Evolutionary conservation across 345 rosid genomes (phyloP).

Genomic region (Moricandia arvensis): DNA sequence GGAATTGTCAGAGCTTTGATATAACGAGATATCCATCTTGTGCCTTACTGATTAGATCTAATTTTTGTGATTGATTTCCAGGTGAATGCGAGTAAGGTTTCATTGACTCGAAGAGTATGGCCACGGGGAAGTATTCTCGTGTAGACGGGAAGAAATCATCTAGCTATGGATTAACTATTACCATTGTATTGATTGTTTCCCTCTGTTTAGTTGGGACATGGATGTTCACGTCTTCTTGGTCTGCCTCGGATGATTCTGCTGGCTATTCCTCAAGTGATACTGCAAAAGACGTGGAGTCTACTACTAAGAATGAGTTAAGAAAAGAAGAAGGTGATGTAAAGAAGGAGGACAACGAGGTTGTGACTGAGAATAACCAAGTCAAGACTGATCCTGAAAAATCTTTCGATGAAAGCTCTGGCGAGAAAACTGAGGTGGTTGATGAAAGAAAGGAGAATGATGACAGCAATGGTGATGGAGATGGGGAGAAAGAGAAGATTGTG

Average conservation of each 20-base stretch:
- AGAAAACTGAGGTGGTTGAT: constrained; percentile 38
- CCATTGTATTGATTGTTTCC: constrained; percentile 49
- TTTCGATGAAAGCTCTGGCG: constrained; percentile 36
- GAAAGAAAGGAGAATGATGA: constrained; percentile 34
- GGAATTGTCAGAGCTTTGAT: constrained; percentile 4
- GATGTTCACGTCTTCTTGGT: constrained; percentile 72
- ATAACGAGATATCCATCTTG: constrained; percentile 4
- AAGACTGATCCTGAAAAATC: constrained; percentile 32
- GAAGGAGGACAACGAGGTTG: constrained; percentile 27
- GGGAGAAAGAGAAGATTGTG: constrained; percentile 29
- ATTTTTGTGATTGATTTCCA: constrained; percentile 15
- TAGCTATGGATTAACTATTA: constrained; percentile 57
- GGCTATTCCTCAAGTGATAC: constrained; percentile 39
- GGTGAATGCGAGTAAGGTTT: constrained; percentile 25
- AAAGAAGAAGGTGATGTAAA: constrained; percentile 9
- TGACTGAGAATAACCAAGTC: constrained; percentile 29
- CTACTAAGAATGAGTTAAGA: constrained; percentile 30
- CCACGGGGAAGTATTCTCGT: constrained; percentile 59
- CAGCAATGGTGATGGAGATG: constrained; percentile 33
- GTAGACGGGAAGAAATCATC: constrained; percentile 70
- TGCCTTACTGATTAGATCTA: too few relatives aligned
- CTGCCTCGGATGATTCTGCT: constrained; percentile 43
- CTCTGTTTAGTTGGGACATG: constrained; percentile 75
- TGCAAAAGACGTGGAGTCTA: constrained; percentile 41
- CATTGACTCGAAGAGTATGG: constrained; percentile 43